Base-by-base conservation (phyloP, 2,329 filamentous ascomycete genomes). In the Hysterium pulicare region DNA sequence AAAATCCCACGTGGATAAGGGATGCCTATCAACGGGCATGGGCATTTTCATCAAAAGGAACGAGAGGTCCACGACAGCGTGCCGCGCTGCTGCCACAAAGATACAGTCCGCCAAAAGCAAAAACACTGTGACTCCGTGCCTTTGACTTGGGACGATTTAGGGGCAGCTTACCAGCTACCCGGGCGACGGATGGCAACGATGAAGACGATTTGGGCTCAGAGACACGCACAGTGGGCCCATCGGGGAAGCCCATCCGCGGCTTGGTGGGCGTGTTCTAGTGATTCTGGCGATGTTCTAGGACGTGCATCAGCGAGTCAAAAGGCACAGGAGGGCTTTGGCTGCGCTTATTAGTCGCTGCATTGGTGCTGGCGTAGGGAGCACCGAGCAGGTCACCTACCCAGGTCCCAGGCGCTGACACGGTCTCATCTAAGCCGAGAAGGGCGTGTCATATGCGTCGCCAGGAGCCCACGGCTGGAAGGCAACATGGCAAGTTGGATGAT, bases 161-260 rank as follows among this genome's bases (percentile, higher is more conserved):
- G 42, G 17, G 39, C 34, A 40, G 24, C 38, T 21, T 61, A 54
- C 61, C 61, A 57, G 53, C 48, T 46, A 57, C 58, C 58, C 53
- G 60, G 60, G 53, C 53, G 48, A 57, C 49, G 59, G 58, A 51
- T 46, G 48, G 34, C 22, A 41, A 33, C 44, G 44, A 45, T 38
- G 41, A 35, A 38, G 41, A 45, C 38, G 41, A 42, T 38, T 35
- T n/a, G 40, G 20, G 9, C 15, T 17, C 28, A 20, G 40, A 30
- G 33, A 41, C 42, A 33, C 38, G 44, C 38, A 50, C 49, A 44
- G 54, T 54, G 57, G 58, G 48, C 54, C 54, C 54, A 50, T 50
- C 59, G 59, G 60, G 59, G 62, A 61, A 63, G 41, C 45, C 46
- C 49, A 51, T 44, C 59, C 60, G 61, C 56, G 49, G 49, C 47